These are phyloP conservation scores for Naumovozyma castellii DNA, from an alignment of 805 yeast species.

Conservation along the genomic window DNA sequence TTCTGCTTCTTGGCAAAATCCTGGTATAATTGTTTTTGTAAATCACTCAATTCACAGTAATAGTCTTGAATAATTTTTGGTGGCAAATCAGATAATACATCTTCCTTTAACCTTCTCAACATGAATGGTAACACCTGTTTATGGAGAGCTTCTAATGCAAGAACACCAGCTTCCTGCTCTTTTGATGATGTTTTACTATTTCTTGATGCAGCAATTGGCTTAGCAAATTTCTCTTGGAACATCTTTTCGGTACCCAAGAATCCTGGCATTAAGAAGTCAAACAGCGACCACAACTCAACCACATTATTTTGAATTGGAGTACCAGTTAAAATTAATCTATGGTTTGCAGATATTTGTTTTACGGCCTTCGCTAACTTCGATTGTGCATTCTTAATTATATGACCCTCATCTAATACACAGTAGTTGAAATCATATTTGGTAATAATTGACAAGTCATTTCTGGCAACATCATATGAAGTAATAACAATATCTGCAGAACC, in stretches of 20 bases:
- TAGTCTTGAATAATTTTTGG: conserved; percentile 98
- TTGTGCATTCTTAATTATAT: conserved; percentile 83
- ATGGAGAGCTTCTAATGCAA: conserved; percentile 91
- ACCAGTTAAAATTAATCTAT: conserved; percentile 84
- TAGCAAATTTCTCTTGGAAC: conserved; percentile 92
- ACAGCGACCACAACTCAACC: conserved; percentile 91
- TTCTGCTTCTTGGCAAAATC: conserved; percentile 86
- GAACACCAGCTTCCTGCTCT: conserved; percentile 94
- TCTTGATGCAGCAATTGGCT: conserved; percentile 91
- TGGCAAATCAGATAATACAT: conserved; percentile 89
- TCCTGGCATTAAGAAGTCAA: conserved; percentile 98
- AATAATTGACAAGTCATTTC: conserved; percentile 74
- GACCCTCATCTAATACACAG: conserved; percentile 96
- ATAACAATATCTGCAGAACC: conserved; percentile 70
- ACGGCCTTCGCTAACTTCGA: conserved; percentile 87
- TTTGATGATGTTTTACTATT: conserved; percentile 80
- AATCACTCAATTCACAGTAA: conserved; percentile 88
- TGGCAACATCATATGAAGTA: conserved; percentile 91
- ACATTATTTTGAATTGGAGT: conserved; percentile 98
- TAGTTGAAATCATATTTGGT: conserved; percentile 67
- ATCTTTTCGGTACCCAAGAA: conserved; percentile 90
- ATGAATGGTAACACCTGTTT: conserved; percentile 94
- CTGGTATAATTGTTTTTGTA: conserved; percentile 78
- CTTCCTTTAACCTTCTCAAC: conserved; percentile 92
- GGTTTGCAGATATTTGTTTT: conserved; percentile 73